Conservation (phyloP, 2,329 filamentous ascomycete genomes). For the Alternaria solani region DNA sequence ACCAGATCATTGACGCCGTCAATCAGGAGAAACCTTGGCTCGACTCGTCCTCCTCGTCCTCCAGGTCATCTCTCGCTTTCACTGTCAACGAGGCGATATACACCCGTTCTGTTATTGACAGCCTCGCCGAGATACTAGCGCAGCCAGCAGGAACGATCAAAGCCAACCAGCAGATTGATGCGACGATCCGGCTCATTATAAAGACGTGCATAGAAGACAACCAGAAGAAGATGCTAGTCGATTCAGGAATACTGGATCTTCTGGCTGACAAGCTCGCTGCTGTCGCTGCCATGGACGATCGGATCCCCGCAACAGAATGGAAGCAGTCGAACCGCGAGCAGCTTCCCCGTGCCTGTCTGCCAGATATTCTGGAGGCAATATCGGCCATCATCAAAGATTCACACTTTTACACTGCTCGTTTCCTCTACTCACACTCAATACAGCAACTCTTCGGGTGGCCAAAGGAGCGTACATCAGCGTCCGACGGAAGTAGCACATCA, state of each 20-base stretch:
- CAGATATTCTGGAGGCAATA: conserved; percentile 78
- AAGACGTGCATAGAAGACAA: conserved; percentile 72
- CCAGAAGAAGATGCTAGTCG: conserved; percentile 76
- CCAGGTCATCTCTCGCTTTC: conserved; percentile 64
- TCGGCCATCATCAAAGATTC: conserved; percentile 80
- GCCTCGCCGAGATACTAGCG: conserved; percentile 71
- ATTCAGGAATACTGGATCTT: conserved; percentile 77
- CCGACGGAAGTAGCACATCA: conserved; percentile 28
- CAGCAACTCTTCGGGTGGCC: conserved; percentile 45
- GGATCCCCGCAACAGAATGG: conserved; percentile 25
- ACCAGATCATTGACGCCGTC: conserved; percentile 73
- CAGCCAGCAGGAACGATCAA: conserved; percentile 62
- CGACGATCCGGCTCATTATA: conserved; percentile 66
- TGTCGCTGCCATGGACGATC: conserved; percentile 41
- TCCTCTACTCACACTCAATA: conserved; percentile 55
- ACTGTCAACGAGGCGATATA: conserved; percentile 63
- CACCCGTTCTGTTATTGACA: conserved; percentile 65
- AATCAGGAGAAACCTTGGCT: conserved; percentile 62
- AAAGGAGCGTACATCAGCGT: conserved; percentile 32
- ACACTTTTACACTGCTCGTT: conserved; percentile 75
- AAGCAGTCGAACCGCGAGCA: conserved; percentile 29
- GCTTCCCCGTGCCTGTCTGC: conserved; percentile 64
- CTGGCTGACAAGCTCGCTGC: conserved; percentile 74
- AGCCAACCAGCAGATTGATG: conserved; percentile 68
- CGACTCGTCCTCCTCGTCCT: conserved; percentile 57